Evolutionary conservation across 2,329 filamentous ascomycete species (phyloP).

Genomic region (Xylaria sp.): DNA sequence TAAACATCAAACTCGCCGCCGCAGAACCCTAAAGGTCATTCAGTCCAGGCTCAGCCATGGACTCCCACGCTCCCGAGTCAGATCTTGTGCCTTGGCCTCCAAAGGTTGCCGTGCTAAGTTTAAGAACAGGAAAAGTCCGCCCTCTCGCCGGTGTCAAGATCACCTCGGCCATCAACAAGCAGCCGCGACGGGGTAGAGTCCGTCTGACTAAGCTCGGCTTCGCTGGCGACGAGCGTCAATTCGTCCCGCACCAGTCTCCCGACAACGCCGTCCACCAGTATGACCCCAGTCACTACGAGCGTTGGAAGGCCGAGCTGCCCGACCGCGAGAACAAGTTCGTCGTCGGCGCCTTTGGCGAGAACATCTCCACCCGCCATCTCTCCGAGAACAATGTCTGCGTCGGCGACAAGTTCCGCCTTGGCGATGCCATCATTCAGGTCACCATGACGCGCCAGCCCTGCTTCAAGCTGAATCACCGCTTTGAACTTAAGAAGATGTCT

Average conservation of each 20-base stretch:
- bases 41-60: conserved; percentile 25
- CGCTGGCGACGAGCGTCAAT: conserved; percentile 65
- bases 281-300: conserved; percentile 61
- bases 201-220: conserved; percentile 56
- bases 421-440: conserved; percentile 59
- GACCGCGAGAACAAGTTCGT: conserved; percentile 56
- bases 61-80: conserved; percentile 25
- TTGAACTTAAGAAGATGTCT: conserved; percentile 66
- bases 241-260: conserved; percentile 60
- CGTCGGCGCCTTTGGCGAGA: conserved; percentile 68
- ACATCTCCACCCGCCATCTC: conserved; percentile 60
- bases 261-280: conserved; percentile 70
- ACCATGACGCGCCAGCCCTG: conserved; percentile 67
- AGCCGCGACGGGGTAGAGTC: conserved; percentile 49
- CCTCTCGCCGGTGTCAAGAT: conserved; percentile 56
- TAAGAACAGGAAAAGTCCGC: conserved; percentile 63
- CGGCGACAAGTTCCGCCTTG: conserved; percentile 64
- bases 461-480: conserved; percentile 72
- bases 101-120: conserved; percentile 57
- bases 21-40: background rate
- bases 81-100: conserved; percentile 39
- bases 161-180: conserved; percentile 63
- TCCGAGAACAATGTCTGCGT: conserved; percentile 69
- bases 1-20: no score
- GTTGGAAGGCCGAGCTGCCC: conserved; percentile 60